Evolutionary conservation across 768 basidiomycete genomes (phyloP), one percentile per base, ranked within the genome.

Genomic region (Guyanaporus albipodus): DNA sequence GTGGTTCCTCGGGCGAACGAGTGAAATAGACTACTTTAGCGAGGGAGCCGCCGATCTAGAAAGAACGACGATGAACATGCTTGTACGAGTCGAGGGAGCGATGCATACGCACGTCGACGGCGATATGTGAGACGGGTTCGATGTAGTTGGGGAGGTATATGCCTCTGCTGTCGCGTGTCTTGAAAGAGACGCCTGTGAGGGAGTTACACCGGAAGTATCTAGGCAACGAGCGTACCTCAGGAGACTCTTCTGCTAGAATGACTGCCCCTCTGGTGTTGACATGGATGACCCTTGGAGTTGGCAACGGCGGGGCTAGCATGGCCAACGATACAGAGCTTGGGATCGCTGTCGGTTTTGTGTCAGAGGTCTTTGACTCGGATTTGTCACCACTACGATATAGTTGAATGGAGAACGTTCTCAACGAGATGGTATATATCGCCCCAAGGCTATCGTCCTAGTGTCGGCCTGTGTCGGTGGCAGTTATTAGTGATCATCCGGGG

Each of bases 21-120:
- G 95, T 97, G 68, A 98, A 98, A 71, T 97, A 99, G 57, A 96
- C 91, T 42, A 99, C 90, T 68, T 99, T 99, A 50, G 94, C 95
- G 12, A 99, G 73, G 11, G 94, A 96, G 34, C 96, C 96, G 22
- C 96, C 96, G 63, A 98, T 87, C 94, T 97, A 59, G 44, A 59
- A 37, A 42, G 24, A 28, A 33, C 21, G 27, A 32, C 48, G 12
- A 27, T 55, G 23, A 50, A 12, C 6, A 31, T 26, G 28, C 21
- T n/a, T 8, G 14, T 38, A 41, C 35, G 36, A 50, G n/a, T n/a
- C 15, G 17, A 33, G 42, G 28, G 12, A n/a, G 5, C 33, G 12
- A 12, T 38, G 36, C 9, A 22, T 4, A 80, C 92, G 73, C 64
- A 95, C 94, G 64, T 99, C 95, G 46, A 99, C 85, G 4, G 96